Percentiles rank a stretch among this genome's conserved stretches.
phyloP scores from a whole-genome alignment of 1,284 basidiomycete genomes.

The Ceratobasidium sp. region DNA sequence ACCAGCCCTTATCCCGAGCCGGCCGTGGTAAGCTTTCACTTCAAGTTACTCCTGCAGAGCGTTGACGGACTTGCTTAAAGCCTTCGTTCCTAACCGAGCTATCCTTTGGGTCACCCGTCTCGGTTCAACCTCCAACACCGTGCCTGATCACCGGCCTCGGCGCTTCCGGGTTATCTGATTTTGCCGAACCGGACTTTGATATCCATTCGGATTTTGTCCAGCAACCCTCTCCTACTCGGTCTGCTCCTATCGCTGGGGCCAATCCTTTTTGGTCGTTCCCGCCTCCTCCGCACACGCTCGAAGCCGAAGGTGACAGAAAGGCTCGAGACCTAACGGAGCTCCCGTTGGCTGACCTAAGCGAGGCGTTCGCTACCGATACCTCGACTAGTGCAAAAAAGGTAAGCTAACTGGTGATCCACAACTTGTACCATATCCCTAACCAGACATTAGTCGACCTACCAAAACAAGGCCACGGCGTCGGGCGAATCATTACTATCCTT shows the following conservation, averaged over 20 bases:
- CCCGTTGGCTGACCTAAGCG: conserved; percentile 38
- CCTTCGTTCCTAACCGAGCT: conserved; percentile 15
- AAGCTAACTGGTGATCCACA: not conserved
- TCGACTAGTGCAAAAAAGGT: conserved; percentile 27
- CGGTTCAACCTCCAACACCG: conserved; percentile 1
- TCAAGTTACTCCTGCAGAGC: not conserved
- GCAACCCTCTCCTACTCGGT: conserved; percentile 30
- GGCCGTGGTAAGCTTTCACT: conserved; percentile 1
- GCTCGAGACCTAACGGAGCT: conserved; percentile 39
- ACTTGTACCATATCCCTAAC: not conserved
- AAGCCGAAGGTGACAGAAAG: conserved; percentile 37
- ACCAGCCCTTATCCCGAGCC: conserved; percentile 28
- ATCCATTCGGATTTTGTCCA: conserved; percentile 34
- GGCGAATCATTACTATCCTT: conserved; percentile 1
- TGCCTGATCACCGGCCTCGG: conserved; percentile 37
- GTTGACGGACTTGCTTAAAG: conserved; percentile 13
- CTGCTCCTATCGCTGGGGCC: not conserved
- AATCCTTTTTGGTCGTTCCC: conserved; percentile 1
- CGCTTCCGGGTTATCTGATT: conserved; percentile 28
- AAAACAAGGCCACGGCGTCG: conserved; percentile 24
- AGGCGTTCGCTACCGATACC: conserved; percentile 34
- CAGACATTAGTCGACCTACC: conserved; percentile 6
- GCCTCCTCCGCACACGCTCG: not conserved
- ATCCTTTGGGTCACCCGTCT: not conserved
- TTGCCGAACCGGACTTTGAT: conserved; percentile 36